Base-by-base conservation (phyloP, 2,329 filamentous ascomycete species). In the Colletotrichum lindemuthianum region DNA sequence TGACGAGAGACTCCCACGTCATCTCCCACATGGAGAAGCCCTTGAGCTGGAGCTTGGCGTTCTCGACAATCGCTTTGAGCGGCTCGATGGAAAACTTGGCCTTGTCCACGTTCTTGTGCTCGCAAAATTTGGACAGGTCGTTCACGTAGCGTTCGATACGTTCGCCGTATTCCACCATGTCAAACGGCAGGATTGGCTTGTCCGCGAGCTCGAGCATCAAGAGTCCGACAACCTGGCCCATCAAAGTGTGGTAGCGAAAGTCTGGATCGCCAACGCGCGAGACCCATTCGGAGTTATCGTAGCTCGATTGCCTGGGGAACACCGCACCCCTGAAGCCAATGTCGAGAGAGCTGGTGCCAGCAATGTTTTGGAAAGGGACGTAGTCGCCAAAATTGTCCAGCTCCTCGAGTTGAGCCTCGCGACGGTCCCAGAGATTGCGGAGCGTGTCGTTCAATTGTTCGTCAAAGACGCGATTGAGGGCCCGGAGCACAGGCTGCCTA, bases 221-320 rank as follows among this genome's bases (percentile, higher is more conserved):
- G 3, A 98, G 82, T 1, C 88, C 88, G 77, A 92, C 90, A 44
- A 98, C 82, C 76, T 97, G 89, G 10, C 88, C 92, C 64, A 98
- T 85, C 6, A 91, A 78, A 44, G 84, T 86, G 78, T 98, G 96
- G 73, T 97, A 96, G 10, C 84, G 77, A 72, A 97, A 97, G 1
- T 86, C 89, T 0, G 93, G 93, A 74, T 99, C 96, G 24, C 92
- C 90, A 65, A 92, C 88, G 41, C 84, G 85, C 33, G 89, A 82
- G 85, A 98, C 92, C 89, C 93, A 95, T 48, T 93, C 90, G 70
- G 92, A 94, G 58, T 89, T 96, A 73, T 98, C 95, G 77, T 97
- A 96, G 77, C 91, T 96, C 65, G 91, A 94, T 76, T 93, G 90
- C 55, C 90, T 88, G 0, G 94, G 92, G 71, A 86, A 90, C 10